Conservation (phyloP, 2,329 filamentous ascomycete genomes). For the Fusarium staphyleae region DNA sequence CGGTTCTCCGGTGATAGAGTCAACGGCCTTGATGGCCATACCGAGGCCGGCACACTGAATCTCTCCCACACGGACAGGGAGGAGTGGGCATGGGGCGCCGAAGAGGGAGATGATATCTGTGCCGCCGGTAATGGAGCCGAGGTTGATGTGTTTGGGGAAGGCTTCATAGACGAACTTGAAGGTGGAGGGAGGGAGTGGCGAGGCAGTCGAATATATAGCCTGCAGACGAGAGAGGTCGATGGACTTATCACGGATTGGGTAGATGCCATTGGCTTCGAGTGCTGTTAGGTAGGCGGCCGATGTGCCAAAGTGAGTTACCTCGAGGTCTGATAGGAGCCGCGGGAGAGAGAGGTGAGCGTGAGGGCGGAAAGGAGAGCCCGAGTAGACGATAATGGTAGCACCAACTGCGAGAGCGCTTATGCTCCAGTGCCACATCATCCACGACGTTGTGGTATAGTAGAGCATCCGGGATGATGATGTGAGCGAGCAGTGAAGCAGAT, state of each 20-base stretch:
- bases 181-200: constrained; percentile 89
- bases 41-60: constrained; percentile 81
- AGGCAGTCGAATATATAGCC: constrained; percentile 94
- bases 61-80: constrained; percentile 75
- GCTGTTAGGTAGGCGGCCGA: constrained; percentile 92
- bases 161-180: constrained; percentile 88
- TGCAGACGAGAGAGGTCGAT: constrained; percentile 70
- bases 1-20: constrained; percentile 62
- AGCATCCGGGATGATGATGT: constrained; percentile 76
- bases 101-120: constrained; percentile 98
- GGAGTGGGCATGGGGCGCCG: constrained; percentile 79
- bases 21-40: constrained; percentile 74
- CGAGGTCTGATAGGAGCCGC: constrained; percentile 77
- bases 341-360: constrained; percentile 83
- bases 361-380: constrained; percentile 88
- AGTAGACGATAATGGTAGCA: constrained; percentile 85
- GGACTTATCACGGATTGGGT: constrained; percentile 60
- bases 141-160: constrained; percentile 81
- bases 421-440: constrained; percentile 99
- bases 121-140: constrained; percentile 92
- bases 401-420: constrained; percentile 85
- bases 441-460: constrained; percentile 94
- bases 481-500: constrained; percentile 85
- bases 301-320: constrained; percentile 93
- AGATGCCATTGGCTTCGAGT: constrained; percentile 78